Evolutionary conservation across 495 filamentous ascomycete genomes (phyloP).

Genomic region (Gamarada debralockiae): DNA sequence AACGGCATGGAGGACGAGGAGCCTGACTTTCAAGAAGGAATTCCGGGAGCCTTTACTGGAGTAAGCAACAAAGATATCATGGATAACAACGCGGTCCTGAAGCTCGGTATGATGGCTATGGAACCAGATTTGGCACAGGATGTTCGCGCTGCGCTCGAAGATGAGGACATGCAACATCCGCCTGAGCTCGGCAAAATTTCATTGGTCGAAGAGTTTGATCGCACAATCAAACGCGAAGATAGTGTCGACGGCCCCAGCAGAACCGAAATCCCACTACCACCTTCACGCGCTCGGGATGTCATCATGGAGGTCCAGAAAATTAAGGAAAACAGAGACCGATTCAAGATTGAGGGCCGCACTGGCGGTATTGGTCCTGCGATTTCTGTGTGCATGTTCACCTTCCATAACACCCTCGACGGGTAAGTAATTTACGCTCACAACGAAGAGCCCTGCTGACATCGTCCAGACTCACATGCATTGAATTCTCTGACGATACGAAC

Average conservation of each 20-base stretch:
- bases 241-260: slow-evolving; percentile 77
- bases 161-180: slow-evolving; percentile 70
- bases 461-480: slow-evolving; percentile 77
- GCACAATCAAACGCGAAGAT: slow-evolving; percentile 83
- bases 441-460: slow-evolving; percentile 12
- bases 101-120: slow-evolving; percentile 75
- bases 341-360: slow-evolving; percentile 74
- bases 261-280: slow-evolving; percentile 76
- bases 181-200: slow-evolving; percentile 57
- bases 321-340: slow-evolving; percentile 88
- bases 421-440: slow-evolving; percentile 36
- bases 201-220: slow-evolving; percentile 74
- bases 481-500: slow-evolving; percentile 85
- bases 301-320: slow-evolving; percentile 91
- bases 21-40: slow-evolving; percentile 82
- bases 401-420: slow-evolving; percentile 92
- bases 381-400: slow-evolving; percentile 92
- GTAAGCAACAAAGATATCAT: slow-evolving; percentile 70
- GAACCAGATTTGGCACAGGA: slow-evolving; percentile 75
- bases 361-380: slow-evolving; percentile 76
- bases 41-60: slow-evolving; percentile 85
- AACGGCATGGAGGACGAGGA: slow-evolving; percentile 53
- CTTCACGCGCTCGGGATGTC: slow-evolving; percentile 81
- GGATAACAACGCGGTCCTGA: slow-evolving; percentile 52
- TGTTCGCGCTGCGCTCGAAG: slow-evolving; percentile 75